Evolutionary conservation across 805 yeast genomes (phyloP).

Genomic region (Pichia occidentalis): DNA sequence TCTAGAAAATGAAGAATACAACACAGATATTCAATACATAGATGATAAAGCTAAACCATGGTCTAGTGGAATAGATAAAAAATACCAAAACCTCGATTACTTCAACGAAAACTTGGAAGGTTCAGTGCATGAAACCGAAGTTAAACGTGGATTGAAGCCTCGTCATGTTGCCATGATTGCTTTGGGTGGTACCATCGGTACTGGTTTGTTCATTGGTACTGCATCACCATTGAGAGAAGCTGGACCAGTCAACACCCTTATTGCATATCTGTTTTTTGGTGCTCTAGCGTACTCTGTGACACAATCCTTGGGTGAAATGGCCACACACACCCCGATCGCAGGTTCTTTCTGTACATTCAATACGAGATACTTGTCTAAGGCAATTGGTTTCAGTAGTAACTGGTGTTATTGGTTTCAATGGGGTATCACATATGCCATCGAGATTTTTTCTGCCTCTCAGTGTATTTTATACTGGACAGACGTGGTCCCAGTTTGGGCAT

Average conservation of each 20-base stretch:
- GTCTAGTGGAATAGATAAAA: neutral
- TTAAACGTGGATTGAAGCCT: conserved; percentile 55
- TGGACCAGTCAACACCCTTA: conserved; percentile 65
- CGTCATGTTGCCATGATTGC: conserved; percentile 73
- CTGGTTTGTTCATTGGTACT: conserved; percentile 68
- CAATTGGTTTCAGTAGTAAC: conserved; percentile 66
- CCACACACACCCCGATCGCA: conserved; percentile 64
- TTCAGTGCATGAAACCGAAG: conserved; percentile 11
- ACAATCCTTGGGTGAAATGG: conserved; percentile 76
- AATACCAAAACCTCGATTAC: neutral
- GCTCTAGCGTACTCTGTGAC: conserved; percentile 58
- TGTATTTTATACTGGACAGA: conserved; percentile 59
- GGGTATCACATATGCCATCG: conserved; percentile 72
- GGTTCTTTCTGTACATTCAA: conserved; percentile 66
- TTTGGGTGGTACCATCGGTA: conserved; percentile 74
- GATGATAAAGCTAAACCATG: neutral
- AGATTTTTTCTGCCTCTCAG: conserved; percentile 65
- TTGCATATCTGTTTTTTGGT: conserved; percentile 62
- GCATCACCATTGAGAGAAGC: conserved; percentile 47
- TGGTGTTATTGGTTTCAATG: conserved; percentile 74
- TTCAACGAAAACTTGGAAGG: conserved; percentile 7
- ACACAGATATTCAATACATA: neutral
- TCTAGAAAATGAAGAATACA: neutral
- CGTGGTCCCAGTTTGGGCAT: conserved; percentile 63
- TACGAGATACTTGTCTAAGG: conserved; percentile 62